A percentile compares a stretch with the other conserved stretches of the same genome.
Evolutionary conservation across 352 stramenopile genomes (phyloP).

Genomic region (Phytopythium litorale): DNA sequence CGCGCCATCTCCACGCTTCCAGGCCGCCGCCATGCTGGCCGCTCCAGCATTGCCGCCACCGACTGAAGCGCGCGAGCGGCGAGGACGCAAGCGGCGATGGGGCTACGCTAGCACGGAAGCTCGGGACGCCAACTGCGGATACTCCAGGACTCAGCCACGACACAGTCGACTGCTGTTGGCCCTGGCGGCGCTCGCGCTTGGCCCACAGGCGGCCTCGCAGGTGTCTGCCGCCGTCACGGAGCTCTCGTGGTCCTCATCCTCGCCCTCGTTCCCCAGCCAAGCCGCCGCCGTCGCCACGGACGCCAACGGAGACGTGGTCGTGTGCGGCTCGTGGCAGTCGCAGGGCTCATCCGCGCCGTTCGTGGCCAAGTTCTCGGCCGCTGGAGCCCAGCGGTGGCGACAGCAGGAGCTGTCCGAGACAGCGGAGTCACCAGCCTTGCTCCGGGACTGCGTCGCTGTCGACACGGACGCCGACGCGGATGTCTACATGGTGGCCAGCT

Average conservation of each 20-base stretch:
- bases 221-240: background rate
- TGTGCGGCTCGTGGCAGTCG: background rate
- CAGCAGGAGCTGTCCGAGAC: background rate
- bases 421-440: background rate
- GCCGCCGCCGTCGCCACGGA: background rate
- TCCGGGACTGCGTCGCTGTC: background rate
- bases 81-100: background rate
- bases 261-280: background rate
- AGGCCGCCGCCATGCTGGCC: too few species aligned
- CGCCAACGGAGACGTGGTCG: background rate
- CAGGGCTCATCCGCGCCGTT: background rate
- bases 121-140: background rate
- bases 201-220: background rate
- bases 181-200: background rate
- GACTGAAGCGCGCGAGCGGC: background rate
- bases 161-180: background rate
- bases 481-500: background rate
- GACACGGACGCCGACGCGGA: background rate
- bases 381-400: background rate
- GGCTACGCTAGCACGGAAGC: background rate
- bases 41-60: background rate
- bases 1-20: too few species aligned
- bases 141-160: background rate
- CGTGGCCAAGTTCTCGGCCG: background rate
- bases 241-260: constrained; percentile 4